Evolutionary conservation across 768 basidiomycete genomes (phyloP).

Genomic region (Rhodosporidiobolus sp.): DNA sequence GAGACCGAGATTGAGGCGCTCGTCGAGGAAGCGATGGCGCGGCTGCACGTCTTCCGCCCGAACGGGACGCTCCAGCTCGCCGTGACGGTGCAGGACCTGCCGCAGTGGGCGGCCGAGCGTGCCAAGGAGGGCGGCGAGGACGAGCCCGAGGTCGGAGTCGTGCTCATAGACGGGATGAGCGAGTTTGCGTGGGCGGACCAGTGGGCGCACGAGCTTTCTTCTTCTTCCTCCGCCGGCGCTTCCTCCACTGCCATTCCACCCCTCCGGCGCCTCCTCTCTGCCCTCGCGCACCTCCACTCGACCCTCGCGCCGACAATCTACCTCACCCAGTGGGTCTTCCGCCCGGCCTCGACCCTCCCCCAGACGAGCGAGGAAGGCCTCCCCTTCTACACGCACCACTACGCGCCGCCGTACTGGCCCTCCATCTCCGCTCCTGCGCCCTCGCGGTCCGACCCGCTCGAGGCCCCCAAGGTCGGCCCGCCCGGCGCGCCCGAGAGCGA

Average conservation of each 20-base stretch:
- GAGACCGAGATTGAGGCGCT: slow-evolving; percentile 42
- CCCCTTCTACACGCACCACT: slow-evolving; percentile 21
- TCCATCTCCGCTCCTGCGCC: background rate
- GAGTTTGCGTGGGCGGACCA: slow-evolving; percentile 76
- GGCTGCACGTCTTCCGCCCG: slow-evolving; percentile 68
- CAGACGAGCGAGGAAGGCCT: background rate
- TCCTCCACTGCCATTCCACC: slow-evolving; percentile 45
- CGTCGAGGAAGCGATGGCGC: slow-evolving; percentile 53
- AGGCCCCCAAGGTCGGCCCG: background rate
- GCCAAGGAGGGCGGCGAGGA: slow-evolving; percentile 52
- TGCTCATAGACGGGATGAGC: slow-evolving; percentile 73
- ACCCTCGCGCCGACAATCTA: slow-evolving; percentile 58
- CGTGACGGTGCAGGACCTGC: slow-evolving; percentile 61
- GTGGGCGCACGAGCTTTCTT: slow-evolving; percentile 57
- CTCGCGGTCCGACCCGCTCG: background rate
- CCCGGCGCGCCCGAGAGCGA: background rate
- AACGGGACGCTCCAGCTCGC: slow-evolving; percentile 67
- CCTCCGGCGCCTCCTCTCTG: slow-evolving; percentile 55
- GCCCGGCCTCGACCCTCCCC: slow-evolving; percentile 26
- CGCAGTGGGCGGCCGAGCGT: slow-evolving; percentile 54
- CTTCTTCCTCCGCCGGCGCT: background rate
- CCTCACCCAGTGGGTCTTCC: slow-evolving; percentile 65
- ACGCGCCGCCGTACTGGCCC: slow-evolving; percentile 16
- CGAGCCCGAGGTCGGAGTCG: slow-evolving; percentile 58
- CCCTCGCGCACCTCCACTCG: slow-evolving; percentile 56